Conservation (phyloP, 2,329 filamentous ascomycete species). For the Colletotrichum sp. region DNA sequence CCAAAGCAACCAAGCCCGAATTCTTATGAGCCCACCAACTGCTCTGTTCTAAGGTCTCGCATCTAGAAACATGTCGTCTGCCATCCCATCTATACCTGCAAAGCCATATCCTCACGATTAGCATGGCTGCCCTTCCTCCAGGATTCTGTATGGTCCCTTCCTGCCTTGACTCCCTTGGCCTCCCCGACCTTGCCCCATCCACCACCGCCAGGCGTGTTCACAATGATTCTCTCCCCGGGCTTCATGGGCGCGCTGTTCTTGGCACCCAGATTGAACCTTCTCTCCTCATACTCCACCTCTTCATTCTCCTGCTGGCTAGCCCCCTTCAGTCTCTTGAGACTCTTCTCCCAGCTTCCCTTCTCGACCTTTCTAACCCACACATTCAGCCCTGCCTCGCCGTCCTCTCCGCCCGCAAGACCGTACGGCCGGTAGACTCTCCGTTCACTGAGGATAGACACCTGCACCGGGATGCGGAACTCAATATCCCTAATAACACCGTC, state of each 20-base stretch:
- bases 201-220: slow-evolving; percentile 80
- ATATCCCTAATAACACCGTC: slow-evolving; percentile 80
- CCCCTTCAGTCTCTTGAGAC: slow-evolving; percentile 41
- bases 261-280: slow-evolving; percentile 74
- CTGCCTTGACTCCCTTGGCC: slow-evolving; percentile 54
- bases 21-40: neutral
- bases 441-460: slow-evolving; percentile 80
- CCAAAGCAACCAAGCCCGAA: rapidly evolving
- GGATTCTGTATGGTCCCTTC: slow-evolving; percentile 57
- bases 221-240: slow-evolving; percentile 77
- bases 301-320: slow-evolving; percentile 29
- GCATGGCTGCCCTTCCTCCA: slow-evolving; percentile 65
- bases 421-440: slow-evolving; percentile 79
- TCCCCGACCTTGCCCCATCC: slow-evolving; percentile 72
- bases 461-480: slow-evolving; percentile 78
- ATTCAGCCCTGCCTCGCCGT: slow-evolving; percentile 81
- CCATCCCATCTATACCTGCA: slow-evolving; percentile 51
- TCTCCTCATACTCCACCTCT: slow-evolving; percentile 57
- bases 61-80: neutral
- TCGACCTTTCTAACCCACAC: slow-evolving; percentile 82
- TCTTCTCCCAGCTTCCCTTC: slow-evolving; percentile 56
- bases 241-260: slow-evolving; percentile 83
- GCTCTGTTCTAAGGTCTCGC: neutral
- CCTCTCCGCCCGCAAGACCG: slow-evolving; percentile 82
- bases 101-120: slow-evolving; percentile 61